Evolutionary conservation across 257 asterid species (phyloP).

Genomic region (Solanum bulbocastanum): DNA sequence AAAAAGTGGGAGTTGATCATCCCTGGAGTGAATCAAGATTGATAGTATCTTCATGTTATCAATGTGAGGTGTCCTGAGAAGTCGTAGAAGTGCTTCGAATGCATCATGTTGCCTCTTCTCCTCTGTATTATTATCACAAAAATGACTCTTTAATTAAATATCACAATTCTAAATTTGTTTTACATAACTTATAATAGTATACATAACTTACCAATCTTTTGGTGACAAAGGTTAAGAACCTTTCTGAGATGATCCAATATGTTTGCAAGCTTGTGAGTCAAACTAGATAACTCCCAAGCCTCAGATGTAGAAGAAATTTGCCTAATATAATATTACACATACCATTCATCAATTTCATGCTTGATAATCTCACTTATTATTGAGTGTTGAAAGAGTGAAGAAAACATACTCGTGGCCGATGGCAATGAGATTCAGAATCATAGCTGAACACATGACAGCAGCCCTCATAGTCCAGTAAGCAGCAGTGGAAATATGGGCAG

Average conservation of each 20-base stretch:
- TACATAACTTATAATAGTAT: background rate
- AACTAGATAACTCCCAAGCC: slow-evolving; percentile 49
- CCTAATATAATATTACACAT: too few species aligned
- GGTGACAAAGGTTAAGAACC: slow-evolving; percentile 15
- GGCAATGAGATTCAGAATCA: slow-evolving; percentile 55
- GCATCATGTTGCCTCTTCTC: background rate
- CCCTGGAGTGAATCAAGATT: background rate
- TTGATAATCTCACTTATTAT: too few species aligned
- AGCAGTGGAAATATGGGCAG: slow-evolving; percentile 38
- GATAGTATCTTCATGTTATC: slow-evolving; percentile 1
- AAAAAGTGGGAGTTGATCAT: slow-evolving; percentile 1
- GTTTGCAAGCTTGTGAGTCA: slow-evolving; percentile 54
- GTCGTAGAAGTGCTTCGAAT: background rate
- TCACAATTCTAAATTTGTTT: background rate
- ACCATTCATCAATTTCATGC: too few species aligned
- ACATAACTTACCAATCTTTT: slow-evolving; percentile 27
- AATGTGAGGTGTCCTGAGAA: background rate
- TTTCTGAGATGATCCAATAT: slow-evolving; percentile 37
- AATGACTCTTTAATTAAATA: background rate
- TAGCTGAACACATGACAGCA: slow-evolving; percentile 48
- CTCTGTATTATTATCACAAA: background rate
- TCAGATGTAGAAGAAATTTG: slow-evolving; percentile 25
- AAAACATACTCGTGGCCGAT: slow-evolving; percentile 61
- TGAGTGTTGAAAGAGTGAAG: background rate
- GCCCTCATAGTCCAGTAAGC: slow-evolving; percentile 65